phyloP scores from a whole-genome alignment of 805 yeast species.

The Pichia thaimueangensis region DNA sequence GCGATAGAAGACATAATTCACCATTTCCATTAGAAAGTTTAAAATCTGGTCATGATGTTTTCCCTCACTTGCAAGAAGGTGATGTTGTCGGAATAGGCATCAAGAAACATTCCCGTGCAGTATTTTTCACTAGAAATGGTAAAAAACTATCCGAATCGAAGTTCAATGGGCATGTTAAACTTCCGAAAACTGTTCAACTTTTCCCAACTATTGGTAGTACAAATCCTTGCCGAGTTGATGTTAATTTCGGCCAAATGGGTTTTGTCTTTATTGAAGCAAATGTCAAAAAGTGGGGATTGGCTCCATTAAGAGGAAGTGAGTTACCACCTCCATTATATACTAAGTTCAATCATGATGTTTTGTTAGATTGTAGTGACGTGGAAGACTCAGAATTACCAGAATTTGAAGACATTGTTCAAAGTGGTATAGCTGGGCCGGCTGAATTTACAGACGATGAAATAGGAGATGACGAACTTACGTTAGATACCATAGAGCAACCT shows the following conservation, averaged over 20 bases:
- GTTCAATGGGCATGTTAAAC: conserved; percentile 71
- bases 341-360: conserved; percentile 66
- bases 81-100: conserved; percentile 94
- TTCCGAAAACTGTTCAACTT: conserved; percentile 61
- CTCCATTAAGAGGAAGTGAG: conserved; percentile 80
- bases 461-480: conserved; percentile 23
- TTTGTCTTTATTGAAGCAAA: conserved; percentile 88
- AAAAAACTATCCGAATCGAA: conserved; percentile 77
- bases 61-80: conserved; percentile 65
- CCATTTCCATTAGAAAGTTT: conserved; percentile 43
- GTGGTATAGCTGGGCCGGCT: conserved; percentile 7
- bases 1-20: conserved; percentile 71
- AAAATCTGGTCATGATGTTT: conserved; percentile 16
- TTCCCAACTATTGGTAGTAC: conserved; percentile 81
- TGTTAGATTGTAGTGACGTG: conserved; percentile 56
- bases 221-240: conserved; percentile 76
- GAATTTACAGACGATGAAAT: conserved; percentile 11
- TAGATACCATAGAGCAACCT: conserved; percentile 18
- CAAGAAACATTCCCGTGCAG: conserved; percentile 71
- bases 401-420: conserved; percentile 37
- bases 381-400: conserved; percentile 53
- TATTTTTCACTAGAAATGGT: conserved; percentile 93
- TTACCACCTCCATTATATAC: conserved; percentile 95
- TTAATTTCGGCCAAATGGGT: conserved; percentile 87
- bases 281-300: conserved; percentile 93